Base-by-base conservation (phyloP, 371 early-diverging fungal species). In the Nematocida sp. region DNA sequence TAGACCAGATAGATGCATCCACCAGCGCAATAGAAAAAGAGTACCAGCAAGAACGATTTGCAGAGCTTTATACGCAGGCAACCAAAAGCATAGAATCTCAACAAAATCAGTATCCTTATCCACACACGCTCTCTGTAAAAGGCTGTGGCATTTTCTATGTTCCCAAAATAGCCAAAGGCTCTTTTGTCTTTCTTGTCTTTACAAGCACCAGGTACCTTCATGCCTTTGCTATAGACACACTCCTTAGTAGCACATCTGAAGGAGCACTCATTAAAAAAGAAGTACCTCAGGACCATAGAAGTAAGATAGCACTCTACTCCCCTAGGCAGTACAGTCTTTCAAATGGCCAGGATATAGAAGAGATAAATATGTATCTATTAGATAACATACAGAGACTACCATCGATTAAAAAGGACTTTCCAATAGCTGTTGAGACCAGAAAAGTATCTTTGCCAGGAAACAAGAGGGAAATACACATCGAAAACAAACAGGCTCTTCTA, bases 201-300 rank as follows among this genome's bases (percentile, higher is more conserved):
- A 65, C 65, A 21, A 65, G 45, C 54, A 65, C 65, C 7, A 37
- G 45, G 35, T 65, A 65, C 29, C 29, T 65, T 13, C 65, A 65
- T 40, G 65, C 54, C 11, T 65, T 53, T 54, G 38, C 65, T n/a
- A 31, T 45, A 21, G 17, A 29, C 2, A n/a, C 40, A 17, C 35
- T 45, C 23, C 27, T 65, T 11, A 7, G 15, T 53, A 40, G 43
- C 29, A 27, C 54, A 37, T 65, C 65, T 54, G 23, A 37, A 13
- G 40, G 13, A 38, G 38, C 54, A 54, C 43, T 54, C 46, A 51
- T 54, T n/a, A 32, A 54, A 34, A n/a, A n/a, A n/a, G n/a, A 46
- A 54, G 27, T 4, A 35, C 34, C 54, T 25, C 7, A 19, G 7
- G 11, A 54, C 5, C 54, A 23, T 54, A 17, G 11, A 19, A 4